A percentile compares a stretch with the other conserved stretches of the same genome.
These are phyloP conservation scores for Seminavis robusta DNA, from an alignment of 108 stramenopile genomes.

Conservation along the genomic window DNA sequence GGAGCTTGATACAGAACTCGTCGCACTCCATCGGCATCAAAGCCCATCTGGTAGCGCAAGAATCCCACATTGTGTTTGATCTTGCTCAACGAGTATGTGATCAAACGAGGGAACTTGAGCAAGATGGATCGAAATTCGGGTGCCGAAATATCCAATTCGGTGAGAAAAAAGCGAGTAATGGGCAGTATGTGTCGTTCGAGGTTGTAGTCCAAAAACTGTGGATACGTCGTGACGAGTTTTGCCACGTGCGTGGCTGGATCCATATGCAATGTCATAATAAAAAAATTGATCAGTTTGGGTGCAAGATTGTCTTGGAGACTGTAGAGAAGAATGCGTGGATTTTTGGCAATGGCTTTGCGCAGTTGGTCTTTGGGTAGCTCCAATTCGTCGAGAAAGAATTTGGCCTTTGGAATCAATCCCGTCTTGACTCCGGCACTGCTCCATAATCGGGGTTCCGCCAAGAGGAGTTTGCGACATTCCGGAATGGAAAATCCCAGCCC, in stretches of 20 bases:
- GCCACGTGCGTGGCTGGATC: slow-evolving; percentile 42
- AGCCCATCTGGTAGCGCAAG: slow-evolving; percentile 55
- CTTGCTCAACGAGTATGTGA: slow-evolving; percentile 61
- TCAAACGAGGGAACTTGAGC: slow-evolving; percentile 61
- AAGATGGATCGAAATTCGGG: slow-evolving; percentile 57
- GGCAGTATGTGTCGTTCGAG: slow-evolving; percentile 68
- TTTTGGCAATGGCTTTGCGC: slow-evolving; percentile 42
- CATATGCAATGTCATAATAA: slow-evolving; percentile 68
- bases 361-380: slow-evolving; percentile 49
- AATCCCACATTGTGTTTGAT: slow-evolving; percentile 72
- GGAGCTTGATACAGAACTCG: slow-evolving; percentile 75
- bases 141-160: slow-evolving; percentile 55
- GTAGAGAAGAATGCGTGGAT: slow-evolving; percentile 63
- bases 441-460: slow-evolving; percentile 56
- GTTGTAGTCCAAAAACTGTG: slow-evolving; percentile 69
- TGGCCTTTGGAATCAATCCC: slow-evolving; percentile 54
- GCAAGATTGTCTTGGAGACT: slow-evolving; percentile 65
- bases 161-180: slow-evolving; percentile 61
- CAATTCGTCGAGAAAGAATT: slow-evolving; percentile 58
- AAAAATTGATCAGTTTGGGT: slow-evolving; percentile 75
- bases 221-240: slow-evolving; percentile 58
- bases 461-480: slow-evolving; percentile 45
- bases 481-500: slow-evolving; percentile 50
- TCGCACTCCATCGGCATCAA: slow-evolving; percentile 68
- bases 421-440: slow-evolving; percentile 43